phyloP scores from a whole-genome alignment of 2,329 filamentous ascomycete species.

The Pezicula radicicola region DNA sequence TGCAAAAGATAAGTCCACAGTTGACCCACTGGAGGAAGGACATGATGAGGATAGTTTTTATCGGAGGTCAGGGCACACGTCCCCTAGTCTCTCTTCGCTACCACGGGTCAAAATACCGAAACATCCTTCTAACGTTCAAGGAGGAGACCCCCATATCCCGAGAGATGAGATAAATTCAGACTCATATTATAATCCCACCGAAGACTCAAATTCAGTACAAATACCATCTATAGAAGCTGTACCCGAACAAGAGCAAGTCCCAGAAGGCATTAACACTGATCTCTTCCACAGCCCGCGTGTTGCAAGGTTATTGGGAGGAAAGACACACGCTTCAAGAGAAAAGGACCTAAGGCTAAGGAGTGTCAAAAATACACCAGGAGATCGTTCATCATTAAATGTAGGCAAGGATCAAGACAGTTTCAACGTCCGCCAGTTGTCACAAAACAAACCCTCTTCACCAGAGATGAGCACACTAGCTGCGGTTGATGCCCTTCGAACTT shows the following conservation, averaged over 20 bases:
- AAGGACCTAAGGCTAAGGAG: slow-evolving; percentile 28
- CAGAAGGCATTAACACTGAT: slow-evolving; percentile 56
- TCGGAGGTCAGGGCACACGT: slow-evolving; percentile 41
- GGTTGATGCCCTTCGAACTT: background rate
- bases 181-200: slow-evolving; percentile 33
- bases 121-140: slow-evolving; percentile 34
- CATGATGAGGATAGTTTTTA: slow-evolving; percentile 54
- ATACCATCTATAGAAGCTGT: slow-evolving; percentile 18
- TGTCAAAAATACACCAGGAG: slow-evolving; percentile 29
- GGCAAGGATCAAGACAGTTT: slow-evolving; percentile 35
- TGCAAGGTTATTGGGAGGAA: slow-evolving; percentile 50
- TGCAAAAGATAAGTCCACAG: slow-evolving; percentile 26
- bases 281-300: slow-evolving; percentile 60
- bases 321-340: slow-evolving; percentile 24
- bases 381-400: slow-evolving; percentile 22
- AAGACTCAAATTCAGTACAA: slow-evolving; percentile 2
- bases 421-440: slow-evolving; percentile 19
- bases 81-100: slow-evolving; percentile 46
- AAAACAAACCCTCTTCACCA: slow-evolving; percentile 9
- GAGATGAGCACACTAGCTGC: slow-evolving; percentile 1
- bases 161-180: slow-evolving; percentile 21
- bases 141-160: slow-evolving; percentile 14
- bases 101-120: slow-evolving; percentile 54
- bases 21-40: slow-evolving; percentile 17
- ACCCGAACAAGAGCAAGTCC: slow-evolving; percentile 40